A percentile compares a stretch with the other conserved stretches of the same genome.
Conservation (phyloP, 1,284 basidiomycete species). For the Coriolopsis trogii region DNA sequence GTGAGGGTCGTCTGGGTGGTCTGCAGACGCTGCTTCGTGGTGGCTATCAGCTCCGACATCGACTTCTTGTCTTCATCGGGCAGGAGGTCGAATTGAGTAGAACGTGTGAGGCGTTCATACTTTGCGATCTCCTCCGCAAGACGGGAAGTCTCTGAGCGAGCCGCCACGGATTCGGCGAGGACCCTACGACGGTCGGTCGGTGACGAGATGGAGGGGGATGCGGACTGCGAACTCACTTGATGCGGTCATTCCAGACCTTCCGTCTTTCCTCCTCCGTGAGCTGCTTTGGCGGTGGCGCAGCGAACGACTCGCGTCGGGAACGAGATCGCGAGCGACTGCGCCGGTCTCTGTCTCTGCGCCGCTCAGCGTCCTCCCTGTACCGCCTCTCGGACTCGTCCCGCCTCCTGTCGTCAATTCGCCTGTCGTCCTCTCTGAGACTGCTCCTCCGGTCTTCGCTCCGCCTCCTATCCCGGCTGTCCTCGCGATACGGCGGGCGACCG, state of each 20-base stretch:
- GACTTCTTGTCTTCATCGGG: constrained; percentile 24
- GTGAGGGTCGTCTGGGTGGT: constrained; percentile 34
- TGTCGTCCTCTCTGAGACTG: not conserved
- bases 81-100: constrained; percentile 15
- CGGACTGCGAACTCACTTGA: constrained; percentile 31
- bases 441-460: no score
- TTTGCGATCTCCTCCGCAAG: constrained; percentile 28
- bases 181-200: constrained; percentile 17
- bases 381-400: constrained; percentile 5
- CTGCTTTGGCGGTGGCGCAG: constrained; percentile 12
- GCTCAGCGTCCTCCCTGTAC: constrained; percentile 3
- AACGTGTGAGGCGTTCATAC: constrained; percentile 27
- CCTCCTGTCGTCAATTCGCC: no score
- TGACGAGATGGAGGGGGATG: not conserved
- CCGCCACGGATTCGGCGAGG: constrained; percentile 29
- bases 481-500: not conserved
- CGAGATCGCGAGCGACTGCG: constrained; percentile 13
- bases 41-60: constrained; percentile 28
- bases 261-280: constrained; percentile 29
- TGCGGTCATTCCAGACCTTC: constrained; percentile 34
- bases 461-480: no score
- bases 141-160: constrained; percentile 27
- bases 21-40: constrained; percentile 27
- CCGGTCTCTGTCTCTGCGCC: constrained; percentile 8
- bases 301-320: not conserved